phyloP scores from a whole-genome alignment of 2,329 filamentous ascomycete species.

The Tympanopsis confertula region DNA sequence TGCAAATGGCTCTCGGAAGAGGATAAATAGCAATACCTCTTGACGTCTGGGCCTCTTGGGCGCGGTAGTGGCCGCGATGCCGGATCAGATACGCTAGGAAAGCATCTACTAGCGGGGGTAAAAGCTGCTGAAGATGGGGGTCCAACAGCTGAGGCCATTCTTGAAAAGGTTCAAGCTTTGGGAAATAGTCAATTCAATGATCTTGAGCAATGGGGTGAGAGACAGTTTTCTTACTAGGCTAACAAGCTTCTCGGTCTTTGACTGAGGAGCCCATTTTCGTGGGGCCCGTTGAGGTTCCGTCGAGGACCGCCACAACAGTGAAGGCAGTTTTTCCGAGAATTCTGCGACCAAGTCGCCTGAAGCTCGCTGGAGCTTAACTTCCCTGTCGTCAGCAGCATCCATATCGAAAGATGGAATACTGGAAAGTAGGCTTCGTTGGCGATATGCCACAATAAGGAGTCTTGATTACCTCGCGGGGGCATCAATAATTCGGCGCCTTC shows the following conservation, averaged over 20 bases:
- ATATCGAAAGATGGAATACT: conserved; percentile 12
- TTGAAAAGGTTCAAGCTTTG: conserved; percentile 78
- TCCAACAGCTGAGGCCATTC: conserved; percentile 91
- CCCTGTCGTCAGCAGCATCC: conserved; percentile 28
- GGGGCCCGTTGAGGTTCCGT: conserved; percentile 12
- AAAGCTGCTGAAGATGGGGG: conserved; percentile 63
- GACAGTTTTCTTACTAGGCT: conserved; percentile 18
- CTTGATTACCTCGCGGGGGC: too few species aligned
- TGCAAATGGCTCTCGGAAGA: conserved; percentile 61
- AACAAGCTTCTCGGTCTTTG: conserved; percentile 23
- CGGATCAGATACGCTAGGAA: conserved; percentile 56
- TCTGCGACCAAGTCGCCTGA: conserved; percentile 28
- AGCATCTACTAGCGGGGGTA: conserved; percentile 64
- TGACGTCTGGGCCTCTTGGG: conserved; percentile 14
- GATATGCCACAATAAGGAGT: too few species aligned
- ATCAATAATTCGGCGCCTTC: too few species aligned
- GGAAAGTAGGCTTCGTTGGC: too few species aligned
- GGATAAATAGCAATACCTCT: conserved; percentile 29
- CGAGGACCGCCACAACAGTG: conserved; percentile 23
- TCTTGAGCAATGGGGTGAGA: conserved; percentile 4
- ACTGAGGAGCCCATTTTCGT: conserved; percentile 22
- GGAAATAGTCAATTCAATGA: conserved; percentile 4
- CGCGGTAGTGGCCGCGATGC: conserved; percentile 20
- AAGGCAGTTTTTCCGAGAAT: conserved; percentile 24
- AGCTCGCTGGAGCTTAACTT: conserved; percentile 30